Evolutionary conservation across 2,329 filamentous ascomycete genomes (phyloP).

Genomic region (Paraphoma chrysanthemicola): DNA sequence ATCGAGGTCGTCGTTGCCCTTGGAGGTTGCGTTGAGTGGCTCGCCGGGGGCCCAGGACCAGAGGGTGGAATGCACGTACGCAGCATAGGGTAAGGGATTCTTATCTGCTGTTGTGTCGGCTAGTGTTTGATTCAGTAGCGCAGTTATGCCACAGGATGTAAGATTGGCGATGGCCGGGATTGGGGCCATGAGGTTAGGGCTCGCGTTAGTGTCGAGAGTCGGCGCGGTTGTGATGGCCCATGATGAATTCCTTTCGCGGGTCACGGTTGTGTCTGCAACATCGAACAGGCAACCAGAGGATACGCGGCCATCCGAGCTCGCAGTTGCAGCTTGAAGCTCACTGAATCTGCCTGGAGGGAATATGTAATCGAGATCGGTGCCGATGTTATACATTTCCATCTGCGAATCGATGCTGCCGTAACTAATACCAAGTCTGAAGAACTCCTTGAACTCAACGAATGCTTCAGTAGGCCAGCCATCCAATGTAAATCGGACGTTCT

Average conservation of each 20-base stretch:
- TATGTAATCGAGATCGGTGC: constrained; percentile 57
- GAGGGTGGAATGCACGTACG: constrained; percentile 58
- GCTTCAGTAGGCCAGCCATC: constrained; percentile 71
- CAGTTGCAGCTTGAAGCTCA: constrained; percentile 30
- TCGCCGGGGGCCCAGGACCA: constrained; percentile 68
- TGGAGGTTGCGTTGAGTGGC: constrained; percentile 56
- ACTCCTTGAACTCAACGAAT: constrained; percentile 62
- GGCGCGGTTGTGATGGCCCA: constrained; percentile 38
- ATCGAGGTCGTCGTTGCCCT: constrained; percentile 30
- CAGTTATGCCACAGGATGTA: constrained; percentile 67
- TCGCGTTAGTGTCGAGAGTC: constrained; percentile 19
- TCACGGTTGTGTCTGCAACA: constrained; percentile 49
- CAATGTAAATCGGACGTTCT: constrained; percentile 54
- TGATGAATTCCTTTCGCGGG: constrained; percentile 58
- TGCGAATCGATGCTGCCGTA: constrained; percentile 66
- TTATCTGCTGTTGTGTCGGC: constrained; percentile 58
- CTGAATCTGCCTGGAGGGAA: constrained; percentile 59
- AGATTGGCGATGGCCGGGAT: constrained; percentile 47
- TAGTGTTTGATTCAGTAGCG: constrained; percentile 64
- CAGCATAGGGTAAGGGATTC: constrained; percentile 57
- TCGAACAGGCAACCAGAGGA: constrained; percentile 63
- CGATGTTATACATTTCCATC: constrained; percentile 63
- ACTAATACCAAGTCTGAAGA: constrained; percentile 62
- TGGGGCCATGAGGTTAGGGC: constrained; percentile 29
- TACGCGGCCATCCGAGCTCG: constrained; percentile 51